These are phyloP conservation scores for Lasiosphaeriaceae sp. DNA, from an alignment of 495 filamentous ascomycete genomes.

Conservation along the genomic window DNA sequence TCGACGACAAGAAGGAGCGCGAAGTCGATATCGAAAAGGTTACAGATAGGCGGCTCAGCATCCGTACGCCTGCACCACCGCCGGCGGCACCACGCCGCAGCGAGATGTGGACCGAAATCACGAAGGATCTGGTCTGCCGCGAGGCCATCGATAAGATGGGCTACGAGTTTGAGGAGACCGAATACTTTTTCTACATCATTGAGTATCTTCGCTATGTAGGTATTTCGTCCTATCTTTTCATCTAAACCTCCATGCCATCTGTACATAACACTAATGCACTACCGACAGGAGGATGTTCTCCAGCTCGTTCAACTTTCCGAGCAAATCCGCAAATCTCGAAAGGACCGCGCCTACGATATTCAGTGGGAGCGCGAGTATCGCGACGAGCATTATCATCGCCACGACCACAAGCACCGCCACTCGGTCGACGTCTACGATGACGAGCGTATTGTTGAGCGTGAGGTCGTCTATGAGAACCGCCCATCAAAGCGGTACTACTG, in stretches of 20 bases:
- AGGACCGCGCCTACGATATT: conserved; percentile 73
- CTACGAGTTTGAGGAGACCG: conserved; percentile 90
- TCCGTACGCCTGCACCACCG: conserved; percentile 24
- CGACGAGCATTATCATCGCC: conserved; percentile 21
- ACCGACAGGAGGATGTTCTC: conserved; percentile 75
- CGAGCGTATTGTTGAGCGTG: conserved; percentile 56
- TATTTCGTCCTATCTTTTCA: conserved; percentile 13
- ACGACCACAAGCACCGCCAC: conserved; percentile 25
- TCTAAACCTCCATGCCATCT: conserved; percentile 1
- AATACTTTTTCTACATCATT: conserved; percentile 86
- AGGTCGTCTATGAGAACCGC: conserved; percentile 50
- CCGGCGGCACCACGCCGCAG: conserved; percentile 45
- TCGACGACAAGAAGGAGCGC: conserved; percentile 38
- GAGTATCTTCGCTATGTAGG: conserved; percentile 85
- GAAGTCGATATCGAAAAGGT: conserved; percentile 44
- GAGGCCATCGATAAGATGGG: conserved; percentile 83
- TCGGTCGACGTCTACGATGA: conserved; percentile 44
- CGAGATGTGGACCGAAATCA: conserved; percentile 95
- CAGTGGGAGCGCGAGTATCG: conserved; percentile 64
- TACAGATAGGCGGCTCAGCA: conserved; percentile 40
- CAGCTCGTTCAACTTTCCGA: conserved; percentile 78
- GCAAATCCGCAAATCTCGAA: conserved; percentile 71
- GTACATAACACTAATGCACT: conserved; percentile 18
- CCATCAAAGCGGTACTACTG: conserved; percentile 29
- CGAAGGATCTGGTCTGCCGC: conserved; percentile 81